Percentiles rank a stretch among this genome's conserved stretches.
These are phyloP conservation scores for Vitis hybrid DNA, from an alignment of 177 flowering plant genomes.

Conservation along the genomic window DNA sequence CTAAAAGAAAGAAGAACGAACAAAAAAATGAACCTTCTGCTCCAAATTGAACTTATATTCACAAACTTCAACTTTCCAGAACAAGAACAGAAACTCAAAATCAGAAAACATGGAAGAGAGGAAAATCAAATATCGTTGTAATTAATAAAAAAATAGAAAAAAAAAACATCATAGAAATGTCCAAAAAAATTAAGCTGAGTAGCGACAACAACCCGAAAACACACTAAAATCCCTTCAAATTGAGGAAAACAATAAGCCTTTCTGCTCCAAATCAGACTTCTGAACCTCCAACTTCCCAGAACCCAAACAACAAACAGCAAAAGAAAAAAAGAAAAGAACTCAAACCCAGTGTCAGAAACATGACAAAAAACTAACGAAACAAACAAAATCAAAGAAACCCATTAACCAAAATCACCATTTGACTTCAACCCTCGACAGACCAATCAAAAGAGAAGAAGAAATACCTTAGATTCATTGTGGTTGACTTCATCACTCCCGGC, in stretches of 20 bases:
- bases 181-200: not conserved
- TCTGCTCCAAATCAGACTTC: slow-evolving; percentile 5
- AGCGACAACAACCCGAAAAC: not conserved
- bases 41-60: not conserved
- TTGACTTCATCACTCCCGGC: slow-evolving; percentile 59
- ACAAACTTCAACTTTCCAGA: not conserved
- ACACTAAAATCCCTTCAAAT: not conserved
- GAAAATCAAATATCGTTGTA: not conserved
- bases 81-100: not conserved
- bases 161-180: not conserved
- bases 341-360: too few relatives aligned
- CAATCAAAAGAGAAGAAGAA: not conserved
- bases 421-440: not conserved
- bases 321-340: not conserved
- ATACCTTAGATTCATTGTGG: slow-evolving; percentile 53
- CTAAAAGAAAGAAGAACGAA: not conserved
- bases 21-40: not conserved
- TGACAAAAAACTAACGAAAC: too few relatives aligned
- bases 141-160: not conserved
- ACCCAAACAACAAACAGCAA: not conserved
- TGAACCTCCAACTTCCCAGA: not conserved
- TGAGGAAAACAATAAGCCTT: not conserved
- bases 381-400: not conserved
- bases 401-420: not conserved
- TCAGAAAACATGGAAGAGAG: not conserved